phyloP scores from a whole-genome alignment of 192 early-diverging fungal genomes.

The Gryganskiella cystojenkinii region DNA sequence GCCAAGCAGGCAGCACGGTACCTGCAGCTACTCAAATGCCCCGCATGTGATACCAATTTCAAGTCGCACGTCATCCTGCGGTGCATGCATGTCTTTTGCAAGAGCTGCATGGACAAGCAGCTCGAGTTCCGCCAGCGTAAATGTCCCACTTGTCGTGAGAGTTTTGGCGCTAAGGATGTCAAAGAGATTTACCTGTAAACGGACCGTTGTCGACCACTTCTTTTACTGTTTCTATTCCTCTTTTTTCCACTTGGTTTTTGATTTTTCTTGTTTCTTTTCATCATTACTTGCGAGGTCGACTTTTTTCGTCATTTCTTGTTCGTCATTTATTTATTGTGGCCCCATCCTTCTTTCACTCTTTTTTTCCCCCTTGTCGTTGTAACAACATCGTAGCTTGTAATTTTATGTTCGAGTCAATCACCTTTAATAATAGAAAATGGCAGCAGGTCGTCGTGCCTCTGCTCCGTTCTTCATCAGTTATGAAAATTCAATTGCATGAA shows the following conservation, averaged over 20 bases:
- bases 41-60: slow-evolving; percentile 87
- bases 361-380: background rate
- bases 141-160: slow-evolving; percentile 90
- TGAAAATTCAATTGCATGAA: too few species aligned
- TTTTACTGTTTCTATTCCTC: too few species aligned
- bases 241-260: too few species aligned
- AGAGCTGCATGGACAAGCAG: slow-evolving; percentile 88
- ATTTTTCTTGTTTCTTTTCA: too few species aligned
- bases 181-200: slow-evolving; percentile 81
- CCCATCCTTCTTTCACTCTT: background rate
- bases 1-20: slow-evolving; percentile 44
- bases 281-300: too few species aligned
- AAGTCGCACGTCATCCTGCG: slow-evolving; percentile 82
- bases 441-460: background rate
- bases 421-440: background rate
- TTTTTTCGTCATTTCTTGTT: background rate
- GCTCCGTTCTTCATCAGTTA: too few species aligned
- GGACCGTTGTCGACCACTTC: background rate
- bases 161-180: slow-evolving; percentile 87
- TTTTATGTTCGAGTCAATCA: background rate
- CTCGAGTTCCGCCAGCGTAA: slow-evolving; percentile 91
- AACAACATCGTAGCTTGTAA: background rate
- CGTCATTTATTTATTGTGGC: slow-evolving; percentile 2
- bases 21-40: slow-evolving; percentile 90
- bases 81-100: slow-evolving; percentile 99